These are phyloP conservation scores for Xylaria venustula DNA, from an alignment of 495 filamentous ascomycete genomes.

Conservation along the genomic window DNA sequence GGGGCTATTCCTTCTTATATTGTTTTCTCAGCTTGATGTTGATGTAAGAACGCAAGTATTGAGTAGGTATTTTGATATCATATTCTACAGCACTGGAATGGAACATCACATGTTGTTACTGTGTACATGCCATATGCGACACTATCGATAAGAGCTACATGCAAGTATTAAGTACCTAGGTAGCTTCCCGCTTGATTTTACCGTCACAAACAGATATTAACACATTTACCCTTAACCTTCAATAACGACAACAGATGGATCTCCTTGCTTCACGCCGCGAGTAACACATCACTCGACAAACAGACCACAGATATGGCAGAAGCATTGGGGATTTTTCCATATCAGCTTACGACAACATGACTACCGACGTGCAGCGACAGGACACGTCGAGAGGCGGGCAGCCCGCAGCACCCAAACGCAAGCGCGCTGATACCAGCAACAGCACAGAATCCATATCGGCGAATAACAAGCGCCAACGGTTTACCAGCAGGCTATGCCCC, in stretches of 20 bases:
- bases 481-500: conserved; percentile 18
- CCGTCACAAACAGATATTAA: not conserved
- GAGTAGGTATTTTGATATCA: no score
- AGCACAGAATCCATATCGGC: not conserved
- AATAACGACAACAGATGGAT: not conserved
- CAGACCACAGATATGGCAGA: not conserved
- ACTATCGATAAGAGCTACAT: not conserved
- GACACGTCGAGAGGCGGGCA: conserved; percentile 1
- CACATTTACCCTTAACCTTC: not conserved
- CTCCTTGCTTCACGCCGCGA: not conserved
- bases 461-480: conserved; percentile 24
- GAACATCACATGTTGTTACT: no score
- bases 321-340: not conserved
- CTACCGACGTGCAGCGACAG: conserved; percentile 16
- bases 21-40: no score
- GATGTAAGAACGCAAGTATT: no score
- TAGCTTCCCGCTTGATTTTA: no score
- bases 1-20: no score
- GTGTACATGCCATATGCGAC: not conserved
- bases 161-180: no score
- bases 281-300: not conserved
- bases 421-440: conserved; percentile 22
- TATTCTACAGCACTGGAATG: no score
- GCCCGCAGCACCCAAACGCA: conserved; percentile 19
- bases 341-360: not conserved